These are phyloP conservation scores for Nosema muscidifuracis DNA, from an alignment of 371 early-diverging fungal genomes.

Conservation along the genomic window DNA sequence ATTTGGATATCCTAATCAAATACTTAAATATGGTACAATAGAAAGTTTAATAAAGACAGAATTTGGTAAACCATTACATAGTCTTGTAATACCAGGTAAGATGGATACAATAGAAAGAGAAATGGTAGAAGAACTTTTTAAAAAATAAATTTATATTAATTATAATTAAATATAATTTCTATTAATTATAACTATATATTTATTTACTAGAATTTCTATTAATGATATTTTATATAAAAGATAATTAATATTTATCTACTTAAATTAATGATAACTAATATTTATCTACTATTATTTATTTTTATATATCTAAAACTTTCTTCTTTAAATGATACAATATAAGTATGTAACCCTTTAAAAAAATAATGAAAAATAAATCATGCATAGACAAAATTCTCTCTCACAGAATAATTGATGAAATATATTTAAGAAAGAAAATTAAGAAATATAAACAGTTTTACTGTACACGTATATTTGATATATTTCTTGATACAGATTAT, in stretches of 20 bases:
- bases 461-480: not conserved
- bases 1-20: constrained; percentile 74
- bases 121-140: constrained; percentile 50
- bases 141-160: constrained; percentile 12
- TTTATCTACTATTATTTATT: no score
- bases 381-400: not conserved
- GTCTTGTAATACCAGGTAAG: constrained; percentile 76
- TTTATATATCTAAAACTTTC: no score
- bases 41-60: constrained; percentile 67
- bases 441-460: not conserved
- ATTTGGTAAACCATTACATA: constrained; percentile 91
- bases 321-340: no score
- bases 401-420: not conserved
- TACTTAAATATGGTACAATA: constrained; percentile 76
- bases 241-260: no score
- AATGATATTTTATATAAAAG: no score
- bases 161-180: not conserved
- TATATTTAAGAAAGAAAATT: not conserved
- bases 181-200: no score
- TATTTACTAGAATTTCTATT: no score
- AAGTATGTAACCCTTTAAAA: no score
- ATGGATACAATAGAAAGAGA: constrained; percentile 89
- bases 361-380: not conserved
- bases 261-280: no score
- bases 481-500: not conserved